Evolutionary conservation across 805 yeast genomes (phyloP), one percentile per base, ranked within the genome.

Genomic region (Lachancea quebecensis): DNA sequence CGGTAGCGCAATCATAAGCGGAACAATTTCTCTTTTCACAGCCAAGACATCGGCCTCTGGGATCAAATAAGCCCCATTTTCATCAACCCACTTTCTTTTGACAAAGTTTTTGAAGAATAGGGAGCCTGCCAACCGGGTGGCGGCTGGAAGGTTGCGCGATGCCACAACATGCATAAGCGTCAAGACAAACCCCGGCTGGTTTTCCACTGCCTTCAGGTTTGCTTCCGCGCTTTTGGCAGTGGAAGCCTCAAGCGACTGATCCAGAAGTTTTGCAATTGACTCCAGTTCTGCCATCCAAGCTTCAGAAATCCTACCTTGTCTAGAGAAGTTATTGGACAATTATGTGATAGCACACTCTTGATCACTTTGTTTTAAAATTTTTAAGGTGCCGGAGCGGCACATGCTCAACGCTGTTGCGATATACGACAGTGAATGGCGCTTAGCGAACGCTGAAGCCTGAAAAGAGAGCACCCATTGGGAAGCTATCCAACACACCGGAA

Each of bases 61-160:
- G 27, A 90, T 69, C 46, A 80, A 58, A 60, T 93, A 82, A 41
- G 75, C 75, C 6, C 99, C 98, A 44, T 86, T 84, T 53, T 87
- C 95, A 64, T 89, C 89, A 41, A 85, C 81, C 97, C 96, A 93
- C 55, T 77, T 82, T 42, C 96, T 71, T 56, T 78, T 82, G 51
- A 93, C 74, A 50, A 88, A 75, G 62, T 93, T 93, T 63, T 93
- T 93, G 68, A 93, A 88, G 65, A 84, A 89, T 43, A 95, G 69
- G 1, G 96, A 88, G 15, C 86, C 95, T 1, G 99, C 96, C 39
- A 90, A 69, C 50, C 97, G 73, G 1, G 84, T 77, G 1, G 85
- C 69, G 4, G 64, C 60, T 2, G 75, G 72, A 35, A 81, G 58
- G 35, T 72, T 71, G 28, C 70, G 59, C 12, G 84, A 73, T 4